Conservation (phyloP, 1,284 basidiomycete genomes). For the Pisolithus thermaeus region DNA sequence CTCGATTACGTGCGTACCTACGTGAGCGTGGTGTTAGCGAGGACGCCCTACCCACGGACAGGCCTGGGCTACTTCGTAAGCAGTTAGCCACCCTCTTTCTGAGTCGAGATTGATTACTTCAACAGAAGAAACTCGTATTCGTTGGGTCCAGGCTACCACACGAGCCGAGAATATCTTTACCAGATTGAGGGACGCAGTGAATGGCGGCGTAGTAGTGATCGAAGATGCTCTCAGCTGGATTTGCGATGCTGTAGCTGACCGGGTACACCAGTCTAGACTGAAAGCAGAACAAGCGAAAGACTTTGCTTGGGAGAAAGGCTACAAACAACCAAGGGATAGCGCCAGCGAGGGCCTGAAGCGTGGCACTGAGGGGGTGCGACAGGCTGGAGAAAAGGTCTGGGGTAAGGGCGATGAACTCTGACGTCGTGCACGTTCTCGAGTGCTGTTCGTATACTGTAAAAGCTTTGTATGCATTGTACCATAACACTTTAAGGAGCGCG, state of each 20-base stretch:
- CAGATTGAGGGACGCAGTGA: conserved; percentile 56
- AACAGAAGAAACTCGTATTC: conserved; percentile 70
- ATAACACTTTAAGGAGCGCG: too few relatives aligned
- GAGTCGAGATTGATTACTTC: background rate
- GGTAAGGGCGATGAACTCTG: conserved; percentile 14
- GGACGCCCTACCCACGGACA: conserved; percentile 51
- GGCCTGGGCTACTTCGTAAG: conserved; percentile 69
- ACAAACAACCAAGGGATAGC: conserved; percentile 2
- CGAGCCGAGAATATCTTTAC: conserved; percentile 53
- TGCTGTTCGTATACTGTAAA: too few relatives aligned
- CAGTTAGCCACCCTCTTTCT: conserved; percentile 10
- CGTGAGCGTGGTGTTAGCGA: conserved; percentile 70
- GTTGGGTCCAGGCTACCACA: conserved; percentile 61
- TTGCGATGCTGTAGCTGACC: conserved; percentile 10
- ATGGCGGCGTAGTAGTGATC: conserved; percentile 56
- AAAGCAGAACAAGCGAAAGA: conserved; percentile 18
- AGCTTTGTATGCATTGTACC: too few relatives aligned
- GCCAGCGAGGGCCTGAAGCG: conserved; percentile 14
- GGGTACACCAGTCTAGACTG: conserved; percentile 26
- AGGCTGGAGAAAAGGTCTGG: conserved; percentile 25
- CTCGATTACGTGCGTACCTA: conserved; percentile 78
- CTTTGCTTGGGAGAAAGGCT: conserved; percentile 2
- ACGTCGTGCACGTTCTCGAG: background rate
- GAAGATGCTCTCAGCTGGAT: conserved; percentile 43
- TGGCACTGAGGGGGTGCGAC: conserved; percentile 19